A percentile compares a stretch with the other conserved stretches of the same genome.
These are phyloP conservation scores for Psilocybe tampanensis DNA, from an alignment of 768 basidiomycete genomes.

Conservation along the genomic window DNA sequence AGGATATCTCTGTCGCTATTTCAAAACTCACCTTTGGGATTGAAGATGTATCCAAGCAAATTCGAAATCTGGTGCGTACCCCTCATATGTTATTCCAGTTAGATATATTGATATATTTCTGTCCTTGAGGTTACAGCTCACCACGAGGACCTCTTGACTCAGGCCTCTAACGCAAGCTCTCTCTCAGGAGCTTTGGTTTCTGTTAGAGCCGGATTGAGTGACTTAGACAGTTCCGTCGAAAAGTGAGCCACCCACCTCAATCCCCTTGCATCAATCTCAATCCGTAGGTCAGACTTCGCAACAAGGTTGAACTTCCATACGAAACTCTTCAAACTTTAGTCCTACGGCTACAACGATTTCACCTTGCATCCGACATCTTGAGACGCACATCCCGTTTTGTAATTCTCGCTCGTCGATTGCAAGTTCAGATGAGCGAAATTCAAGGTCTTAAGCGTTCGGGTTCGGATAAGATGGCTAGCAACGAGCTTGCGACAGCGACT, in stretches of 20 bases:
- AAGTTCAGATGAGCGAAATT: slow-evolving; percentile 83
- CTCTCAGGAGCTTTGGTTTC: slow-evolving; percentile 70
- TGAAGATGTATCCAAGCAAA: slow-evolving; percentile 91
- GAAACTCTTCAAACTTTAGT: slow-evolving; percentile 73
- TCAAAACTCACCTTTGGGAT: slow-evolving; percentile 86
- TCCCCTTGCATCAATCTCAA: slow-evolving; percentile 10
- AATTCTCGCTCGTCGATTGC: slow-evolving; percentile 77
- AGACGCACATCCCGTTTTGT: slow-evolving; percentile 86
- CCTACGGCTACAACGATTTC: slow-evolving; percentile 72
- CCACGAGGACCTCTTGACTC: slow-evolving; percentile 80
- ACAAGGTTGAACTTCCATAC: slow-evolving; percentile 87
- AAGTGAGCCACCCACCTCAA: slow-evolving; percentile 49
- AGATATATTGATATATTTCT: slow-evolving; percentile 13
- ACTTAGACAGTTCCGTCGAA: slow-evolving; percentile 76
- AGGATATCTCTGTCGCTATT: slow-evolving; percentile 89
- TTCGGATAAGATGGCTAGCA: slow-evolving; percentile 14
- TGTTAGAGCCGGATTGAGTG: slow-evolving; percentile 69
- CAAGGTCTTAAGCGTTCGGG: slow-evolving; percentile 27
- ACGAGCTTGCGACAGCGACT: slow-evolving; percentile 23
- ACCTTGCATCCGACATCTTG: slow-evolving; percentile 82
- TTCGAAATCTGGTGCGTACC: slow-evolving; percentile 73
- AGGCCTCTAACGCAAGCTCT: slow-evolving; percentile 75
- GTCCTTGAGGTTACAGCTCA: slow-evolving; percentile 71
- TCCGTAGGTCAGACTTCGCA: slow-evolving; percentile 59
- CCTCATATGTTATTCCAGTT: neutral